These are phyloP conservation scores for Morella rubra DNA, from an alignment of 306 rosid species.

Conservation along the genomic window DNA sequence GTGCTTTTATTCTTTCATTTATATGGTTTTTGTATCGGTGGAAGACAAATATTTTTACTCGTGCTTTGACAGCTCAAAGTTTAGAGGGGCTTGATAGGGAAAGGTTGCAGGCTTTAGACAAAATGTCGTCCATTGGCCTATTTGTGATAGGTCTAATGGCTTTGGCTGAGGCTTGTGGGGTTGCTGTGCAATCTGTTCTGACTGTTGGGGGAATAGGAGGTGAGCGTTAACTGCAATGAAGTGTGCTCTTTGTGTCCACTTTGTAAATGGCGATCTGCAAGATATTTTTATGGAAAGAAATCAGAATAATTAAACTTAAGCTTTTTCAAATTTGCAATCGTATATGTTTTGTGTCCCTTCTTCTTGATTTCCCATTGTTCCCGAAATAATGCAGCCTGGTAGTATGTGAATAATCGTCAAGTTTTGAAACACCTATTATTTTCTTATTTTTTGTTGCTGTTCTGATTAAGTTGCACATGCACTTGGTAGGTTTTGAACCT, in stretches of 20 bases:
- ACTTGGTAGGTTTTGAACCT: neutral
- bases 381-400: neutral
- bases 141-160: conserved; percentile 83
- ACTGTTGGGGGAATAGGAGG: conserved; percentile 99
- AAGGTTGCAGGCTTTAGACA: conserved; percentile 66
- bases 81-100: conserved; percentile 63
- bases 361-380: neutral
- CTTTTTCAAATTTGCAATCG: neutral
- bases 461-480: neutral
- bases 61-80: conserved; percentile 41
- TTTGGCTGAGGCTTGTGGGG: conserved; percentile 92
- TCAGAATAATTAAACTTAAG: neutral
- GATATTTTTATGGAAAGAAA: neutral
- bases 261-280: conserved; percentile 8
- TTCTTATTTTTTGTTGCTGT: neutral
- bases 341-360: neutral
- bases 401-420: neutral
- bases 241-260: neutral
- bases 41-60: conserved; percentile 67
- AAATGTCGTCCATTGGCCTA: conserved; percentile 75
- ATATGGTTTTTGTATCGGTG: conserved; percentile 90
- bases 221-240: conserved; percentile 23
- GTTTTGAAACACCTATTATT: neutral
- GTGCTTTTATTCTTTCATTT: conserved; percentile 71
- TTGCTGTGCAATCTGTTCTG: conserved; percentile 83